Percentiles rank a stretch among this genome's conserved stretches.
phyloP scores from a whole-genome alignment of 306 rosid genomes.

The Ochetophila trinervis region DNA sequence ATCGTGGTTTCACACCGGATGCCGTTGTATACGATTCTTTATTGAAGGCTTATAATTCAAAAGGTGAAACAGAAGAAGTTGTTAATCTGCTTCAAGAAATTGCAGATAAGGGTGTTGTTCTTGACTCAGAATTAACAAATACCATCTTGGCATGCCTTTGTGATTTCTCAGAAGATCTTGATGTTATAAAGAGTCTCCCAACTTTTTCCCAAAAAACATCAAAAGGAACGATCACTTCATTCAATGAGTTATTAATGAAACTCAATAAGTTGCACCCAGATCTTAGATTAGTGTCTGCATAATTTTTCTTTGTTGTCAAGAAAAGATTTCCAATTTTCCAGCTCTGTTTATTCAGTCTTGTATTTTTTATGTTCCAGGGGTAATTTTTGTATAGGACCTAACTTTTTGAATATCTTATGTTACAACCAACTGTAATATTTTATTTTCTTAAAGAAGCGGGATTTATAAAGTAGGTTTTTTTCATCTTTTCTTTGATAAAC shows the following conservation, averaged over 20 bases:
- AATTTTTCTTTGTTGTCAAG: constrained; percentile 12
- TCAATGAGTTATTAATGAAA: constrained; percentile 48
- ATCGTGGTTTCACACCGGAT: constrained; percentile 54
- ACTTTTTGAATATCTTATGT: too few species aligned
- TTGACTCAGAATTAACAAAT: constrained; percentile 55
- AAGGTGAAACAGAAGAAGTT: constrained; percentile 47
- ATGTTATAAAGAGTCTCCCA: constrained; percentile 55
- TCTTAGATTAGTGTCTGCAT: constrained; percentile 36
- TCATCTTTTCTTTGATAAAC: too few species aligned
- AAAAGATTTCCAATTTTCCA: constrained; percentile 18
- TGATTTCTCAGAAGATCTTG: constrained; percentile 36
- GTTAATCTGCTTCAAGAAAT: constrained; percentile 59
- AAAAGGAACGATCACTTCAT: constrained; percentile 39
- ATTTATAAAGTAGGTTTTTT: too few species aligned
- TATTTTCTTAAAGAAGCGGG: too few species aligned
- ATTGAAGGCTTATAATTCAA: constrained; percentile 52
- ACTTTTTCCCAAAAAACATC: constrained; percentile 43
- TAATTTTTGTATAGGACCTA: not conserved
- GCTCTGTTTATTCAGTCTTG: constrained; percentile 25
- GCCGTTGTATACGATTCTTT: constrained; percentile 61
- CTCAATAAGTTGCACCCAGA: constrained; percentile 51
- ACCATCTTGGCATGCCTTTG: constrained; percentile 64
- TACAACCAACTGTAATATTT: too few species aligned
- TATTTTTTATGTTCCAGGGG: constrained; percentile 7
- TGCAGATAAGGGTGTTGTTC: constrained; percentile 59